Evolutionary conservation across 169 alveolate species (phyloP), one percentile per base, ranked within the genome.

Genomic region (Eimeria zaria): DNA sequence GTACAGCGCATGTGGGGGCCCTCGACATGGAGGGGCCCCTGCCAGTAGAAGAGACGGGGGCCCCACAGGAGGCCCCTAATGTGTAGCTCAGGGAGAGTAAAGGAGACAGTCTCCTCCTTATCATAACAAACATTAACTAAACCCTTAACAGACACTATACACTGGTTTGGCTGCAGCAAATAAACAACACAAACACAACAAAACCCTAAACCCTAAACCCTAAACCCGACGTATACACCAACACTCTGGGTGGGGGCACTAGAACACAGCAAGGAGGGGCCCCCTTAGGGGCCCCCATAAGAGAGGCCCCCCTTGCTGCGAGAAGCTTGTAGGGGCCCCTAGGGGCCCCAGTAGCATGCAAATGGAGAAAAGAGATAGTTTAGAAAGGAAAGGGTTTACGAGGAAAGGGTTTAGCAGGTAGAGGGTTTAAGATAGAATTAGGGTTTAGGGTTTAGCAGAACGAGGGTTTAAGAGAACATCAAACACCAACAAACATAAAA

Each of bases 1-100:
- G 89, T 78, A 53, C 89, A 78, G 89, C 48, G 44, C 39, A 78
- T 33, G 27, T n/a, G 44, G 22, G 64, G 89, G 44, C 89, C 89
- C 89, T 78, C 69, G 14, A 78, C 89, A 44, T 46, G 39, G 11
- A 78, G 89, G 67, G 89, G 89, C 89, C 89, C 89, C 62, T 78
- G 44, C 89, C 89, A 78, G 39, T 20, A 78, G 62, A 78, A 78
- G 44, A 41, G 46, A 46, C 89, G 89, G 64, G 64, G 89, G 62
- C 89, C 89, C 89, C 89, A 78, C 69, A 78, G 16, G 22, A 78
- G 89, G 36, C 89, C 89, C 64, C 24, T 11, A n/a, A 78, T 78
- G 44, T 48, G 69, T 18, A 78, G 69, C 18, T 27, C 9, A 46
- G 89, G 89, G 11, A 78, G 41, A 11, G 89, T 46, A 30, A 78